These are phyloP conservation scores for Sporisorium sorghi DNA, from an alignment of 1,284 basidiomycete genomes.

Conservation along the genomic window DNA sequence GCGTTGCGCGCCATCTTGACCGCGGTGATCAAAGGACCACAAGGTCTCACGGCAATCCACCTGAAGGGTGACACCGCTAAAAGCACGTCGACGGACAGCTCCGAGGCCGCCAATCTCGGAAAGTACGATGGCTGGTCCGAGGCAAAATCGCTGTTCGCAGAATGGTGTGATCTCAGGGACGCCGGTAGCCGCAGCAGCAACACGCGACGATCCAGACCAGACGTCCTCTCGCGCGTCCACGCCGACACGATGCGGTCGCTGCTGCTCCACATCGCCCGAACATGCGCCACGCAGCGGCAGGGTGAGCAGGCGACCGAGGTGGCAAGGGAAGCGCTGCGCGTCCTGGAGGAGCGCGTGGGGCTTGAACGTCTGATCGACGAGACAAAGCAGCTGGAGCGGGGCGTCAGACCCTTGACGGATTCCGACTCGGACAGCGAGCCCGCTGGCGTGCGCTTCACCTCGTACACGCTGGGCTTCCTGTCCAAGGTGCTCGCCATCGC, in stretches of 20 bases:
- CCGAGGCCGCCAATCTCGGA: background rate
- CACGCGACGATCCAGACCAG: background rate
- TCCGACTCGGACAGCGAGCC: slow-evolving; percentile 5
- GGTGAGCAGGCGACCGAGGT: slow-evolving; percentile 2
- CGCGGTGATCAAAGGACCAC: slow-evolving; percentile 6
- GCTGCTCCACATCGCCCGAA: slow-evolving; percentile 19
- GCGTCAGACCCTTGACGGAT: background rate
- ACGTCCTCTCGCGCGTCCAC: slow-evolving; percentile 11
- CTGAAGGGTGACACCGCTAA: background rate
- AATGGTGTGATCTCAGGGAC: slow-evolving; percentile 17
- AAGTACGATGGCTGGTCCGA: slow-evolving; percentile 34
- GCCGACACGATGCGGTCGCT: slow-evolving; percentile 12
- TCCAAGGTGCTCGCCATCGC: slow-evolving; percentile 15
- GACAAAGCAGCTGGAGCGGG: slow-evolving; percentile 3
- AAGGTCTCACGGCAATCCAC: slow-evolving; percentile 21
- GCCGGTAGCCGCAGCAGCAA: background rate
- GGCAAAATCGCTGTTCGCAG: slow-evolving; percentile 19
- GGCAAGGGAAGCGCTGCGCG: slow-evolving; percentile 28
- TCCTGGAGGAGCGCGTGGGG: slow-evolving; percentile 24
- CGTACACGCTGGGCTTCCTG: background rate
- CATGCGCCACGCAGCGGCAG: slow-evolving; percentile 9
- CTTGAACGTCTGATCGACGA: slow-evolving; percentile 12
- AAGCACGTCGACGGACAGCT: slow-evolving; percentile 1
- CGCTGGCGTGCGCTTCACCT: slow-evolving; percentile 12
- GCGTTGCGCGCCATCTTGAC: slow-evolving; percentile 26